Evolutionary conservation across 2,329 filamentous ascomycete genomes (phyloP), one percentile per base, ranked within the genome.

Genomic region (Microcyclospora tardicrescens): DNA sequence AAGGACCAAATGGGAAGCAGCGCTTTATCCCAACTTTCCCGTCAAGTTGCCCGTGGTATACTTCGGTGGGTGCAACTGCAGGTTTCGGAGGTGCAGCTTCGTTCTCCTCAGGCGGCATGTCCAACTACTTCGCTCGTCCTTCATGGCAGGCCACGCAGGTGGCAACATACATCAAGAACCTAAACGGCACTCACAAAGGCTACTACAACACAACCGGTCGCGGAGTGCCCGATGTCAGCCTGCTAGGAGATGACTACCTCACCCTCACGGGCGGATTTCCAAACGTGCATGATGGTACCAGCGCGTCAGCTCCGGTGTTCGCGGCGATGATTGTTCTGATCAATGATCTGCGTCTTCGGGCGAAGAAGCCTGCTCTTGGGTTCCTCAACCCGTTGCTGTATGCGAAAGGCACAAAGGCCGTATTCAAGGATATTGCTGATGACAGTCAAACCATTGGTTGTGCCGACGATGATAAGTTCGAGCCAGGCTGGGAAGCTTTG

Each of bases 341-440:
- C 40, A 80, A 81, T 47, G 75, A 79, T 47, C 72, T 69, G 1
- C 61, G 73, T 27, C 53, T 78, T 16, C 57, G 63, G 0, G 58
- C 55, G 2, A 67, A 68, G 2, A 66, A 70, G 51, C 52, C 64
- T 32, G 12, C 30, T n/a, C 30, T 32, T 15, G 30, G 30, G 0
- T 76, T 72, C 58, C 43, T 76, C 34, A 76, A 77, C 45, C 72
- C 72, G 0, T 74, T 69, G 68, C 49, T 76, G 5, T 76, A 76
- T 49, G 59, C 58, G 9, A 52, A 55, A 35, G 65, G 64, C 3
- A 61, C 60, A 24, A 24, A 24, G 40, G 51, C 59, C 42, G 68
- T 60, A 0, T 59, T 73, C 13, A 71, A 59, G 1, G 71, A 74
- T 44, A 63, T 52, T 48, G 61, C 43, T 5, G 19, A 24, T 8